Conservation (phyloP, 2,329 filamentous ascomycete genomes). For the Colletotrichum melonis region DNA sequence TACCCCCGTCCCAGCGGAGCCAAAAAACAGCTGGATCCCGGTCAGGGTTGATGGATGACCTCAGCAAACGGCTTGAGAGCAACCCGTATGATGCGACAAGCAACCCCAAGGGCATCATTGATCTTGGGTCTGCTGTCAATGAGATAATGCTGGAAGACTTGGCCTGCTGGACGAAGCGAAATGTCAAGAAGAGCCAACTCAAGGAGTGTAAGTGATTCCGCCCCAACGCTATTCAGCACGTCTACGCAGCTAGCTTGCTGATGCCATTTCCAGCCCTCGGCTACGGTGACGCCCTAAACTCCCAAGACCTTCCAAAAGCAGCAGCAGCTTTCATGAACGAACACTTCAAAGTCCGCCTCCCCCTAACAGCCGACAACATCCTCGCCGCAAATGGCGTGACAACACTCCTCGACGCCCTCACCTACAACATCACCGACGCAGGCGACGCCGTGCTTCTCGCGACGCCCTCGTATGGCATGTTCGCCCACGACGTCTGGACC, state of each 20-base stretch:
- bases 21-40: background rate
- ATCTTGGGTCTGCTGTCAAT: slow-evolving; percentile 19
- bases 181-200: slow-evolving; percentile 7
- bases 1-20: background rate
- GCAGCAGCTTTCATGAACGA: slow-evolving; percentile 22
- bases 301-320: background rate
- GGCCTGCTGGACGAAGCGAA: slow-evolving; percentile 5
- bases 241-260: background rate
- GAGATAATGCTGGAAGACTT: slow-evolving; percentile 25
- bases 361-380: slow-evolving; percentile 10
- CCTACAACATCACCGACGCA: slow-evolving; percentile 1
- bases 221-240: no score
- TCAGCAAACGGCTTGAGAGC: background rate
- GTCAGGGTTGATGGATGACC: background rate
- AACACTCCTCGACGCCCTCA: background rate
- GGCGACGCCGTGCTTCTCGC: slow-evolving; percentile 17
- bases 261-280: background rate
- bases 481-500: background rate
- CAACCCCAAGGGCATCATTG: slow-evolving; percentile 21
- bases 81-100: background rate
- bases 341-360: slow-evolving; percentile 13
- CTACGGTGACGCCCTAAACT: background rate
- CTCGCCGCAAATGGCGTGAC: slow-evolving; percentile 1
- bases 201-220: background rate
- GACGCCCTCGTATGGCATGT: slow-evolving; percentile 5